Base-by-base conservation (phyloP, 441 rosid genomes). In the Jatropha podagrica region DNA sequence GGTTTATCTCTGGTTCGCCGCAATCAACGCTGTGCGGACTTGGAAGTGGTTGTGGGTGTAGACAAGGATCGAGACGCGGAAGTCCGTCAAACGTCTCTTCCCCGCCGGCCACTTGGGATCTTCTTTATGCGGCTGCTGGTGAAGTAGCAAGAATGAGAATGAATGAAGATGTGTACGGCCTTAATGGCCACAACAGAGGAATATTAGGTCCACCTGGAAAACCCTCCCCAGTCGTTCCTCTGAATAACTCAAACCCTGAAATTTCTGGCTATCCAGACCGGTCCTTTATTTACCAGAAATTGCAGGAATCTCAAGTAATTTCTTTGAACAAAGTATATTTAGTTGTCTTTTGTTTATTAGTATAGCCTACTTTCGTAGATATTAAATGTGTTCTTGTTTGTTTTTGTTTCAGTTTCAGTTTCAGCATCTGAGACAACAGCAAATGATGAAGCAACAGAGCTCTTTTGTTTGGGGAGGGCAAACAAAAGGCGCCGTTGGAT, bases 301-400 rank as follows among this genome's bases (percentile, higher is more conserved):
- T 88, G 23, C 95, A 86, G 72, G 93, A 85, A 17, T 59, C 85
- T 62, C 89, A 86, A 54, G 98, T 90, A 85, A 70, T 72, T 20
- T 54, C 8, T 6, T 18, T 10, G 15, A 13, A 12, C 44, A 6
- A 27, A 18, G 37, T 10, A 38, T 56, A 20, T 13, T 51, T 1
- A 11, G 55, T 64, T n/a, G n/a, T 42, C 0, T 2, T 54, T 7
- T 32, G 4, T 60, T 44, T 10, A 1, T 8, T 12, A 56, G 3
- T 38, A 18, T 20, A 58, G 52, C 71, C 18, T 15, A 42, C 20
- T n/a, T n/a, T 44, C 2, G 9, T 44, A 17, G 40, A 17, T 72
- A 40, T 59, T 46, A 20, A 17, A 14, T 3, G 15, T 17, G 46
- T 5, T 23, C 14, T 41, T 70, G 54, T 41, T 69, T 71, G 65